Percentiles rank a stretch among this genome's conserved stretches.
Conservation (phyloP, 2,329 filamentous ascomycete genomes). For the Fonsecaea pedrosoi region DNA sequence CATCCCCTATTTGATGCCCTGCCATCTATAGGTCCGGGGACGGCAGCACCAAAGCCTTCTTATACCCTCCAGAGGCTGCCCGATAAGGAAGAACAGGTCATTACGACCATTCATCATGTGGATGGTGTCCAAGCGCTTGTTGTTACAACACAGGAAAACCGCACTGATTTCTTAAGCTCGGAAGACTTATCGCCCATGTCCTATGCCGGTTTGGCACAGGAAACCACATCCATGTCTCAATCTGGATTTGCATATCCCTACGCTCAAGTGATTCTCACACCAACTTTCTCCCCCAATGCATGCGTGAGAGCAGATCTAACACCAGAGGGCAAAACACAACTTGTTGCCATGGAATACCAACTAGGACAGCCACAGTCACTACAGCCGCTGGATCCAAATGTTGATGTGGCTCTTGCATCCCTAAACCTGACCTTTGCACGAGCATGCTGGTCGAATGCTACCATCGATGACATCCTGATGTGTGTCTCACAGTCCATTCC, state of each 20-base stretch:
- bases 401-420: slow-evolving; percentile 66
- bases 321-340: slow-evolving; percentile 48
- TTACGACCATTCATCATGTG: slow-evolving; percentile 18
- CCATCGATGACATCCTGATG: slow-evolving; percentile 75
- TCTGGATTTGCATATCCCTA: slow-evolving; percentile 76
- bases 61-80: slow-evolving; percentile 24
- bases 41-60: slow-evolving; percentile 12
- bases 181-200: slow-evolving; percentile 57
- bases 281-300: slow-evolving; percentile 53
- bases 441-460: slow-evolving; percentile 55
- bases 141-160: slow-evolving; percentile 46
- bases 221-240: slow-evolving; percentile 63
- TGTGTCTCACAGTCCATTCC: slow-evolving; percentile 62
- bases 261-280: slow-evolving; percentile 46
- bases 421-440: slow-evolving; percentile 63
- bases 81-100: slow-evolving; percentile 35
- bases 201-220: slow-evolving; percentile 24
- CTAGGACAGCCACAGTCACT: slow-evolving; percentile 21
- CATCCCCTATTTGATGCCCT: slow-evolving; percentile 77
- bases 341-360: slow-evolving; percentile 49
- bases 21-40: slow-evolving; percentile 51
- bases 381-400: slow-evolving; percentile 29
- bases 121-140: slow-evolving; percentile 28
- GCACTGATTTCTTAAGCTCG: slow-evolving; percentile 65
- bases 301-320: slow-evolving; percentile 50